phyloP scores from a whole-genome alignment of 2,329 filamentous ascomycete species.

The Penicillium griseofulvum region DNA sequence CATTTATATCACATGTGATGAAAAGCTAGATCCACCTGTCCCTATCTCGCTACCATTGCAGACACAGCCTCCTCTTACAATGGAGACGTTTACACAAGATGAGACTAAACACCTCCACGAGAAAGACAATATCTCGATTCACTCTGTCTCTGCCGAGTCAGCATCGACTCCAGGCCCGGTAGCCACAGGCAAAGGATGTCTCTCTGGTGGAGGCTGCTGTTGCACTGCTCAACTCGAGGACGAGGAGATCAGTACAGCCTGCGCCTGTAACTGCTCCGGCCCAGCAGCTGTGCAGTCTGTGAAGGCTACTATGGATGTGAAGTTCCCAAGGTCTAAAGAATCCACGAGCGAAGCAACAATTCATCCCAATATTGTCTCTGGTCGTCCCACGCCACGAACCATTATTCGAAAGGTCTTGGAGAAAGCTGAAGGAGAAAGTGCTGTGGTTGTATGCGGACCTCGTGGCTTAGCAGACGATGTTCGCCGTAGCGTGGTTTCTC shows the following conservation, averaged over 20 bases:
- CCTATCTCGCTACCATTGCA: constrained; percentile 22
- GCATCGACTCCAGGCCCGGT: constrained; percentile 7
- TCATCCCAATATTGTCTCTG: constrained; percentile 40
- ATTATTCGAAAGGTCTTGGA: constrained; percentile 58
- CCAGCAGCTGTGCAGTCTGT: constrained; percentile 15
- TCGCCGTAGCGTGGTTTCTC: constrained; percentile 52
- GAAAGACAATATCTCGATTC: constrained; percentile 27
- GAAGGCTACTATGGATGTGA: constrained; percentile 6
- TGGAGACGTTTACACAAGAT: neutral
- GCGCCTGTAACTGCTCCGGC: constrained; percentile 39
- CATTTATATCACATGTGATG: constrained; percentile 57
- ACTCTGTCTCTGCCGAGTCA: constrained; percentile 10
- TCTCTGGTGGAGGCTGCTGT: constrained; percentile 44
- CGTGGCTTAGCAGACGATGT: constrained; percentile 55
- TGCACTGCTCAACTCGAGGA: constrained; percentile 50
- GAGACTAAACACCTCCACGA: constrained; percentile 13
- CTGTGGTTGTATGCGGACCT: constrained; percentile 62
- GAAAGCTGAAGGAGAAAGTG: constrained; percentile 60
- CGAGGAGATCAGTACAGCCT: constrained; percentile 40
- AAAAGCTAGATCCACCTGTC: constrained; percentile 39
- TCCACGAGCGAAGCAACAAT: neutral
- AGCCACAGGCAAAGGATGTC: constrained; percentile 18
- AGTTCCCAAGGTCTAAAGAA: neutral
- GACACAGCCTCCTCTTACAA: neutral
- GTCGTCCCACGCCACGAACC: constrained; percentile 52